These are phyloP conservation scores for Deuterostichococcus epilithicus DNA, from an alignment of 139 green algal genomes.

Conservation along the genomic window DNA sequence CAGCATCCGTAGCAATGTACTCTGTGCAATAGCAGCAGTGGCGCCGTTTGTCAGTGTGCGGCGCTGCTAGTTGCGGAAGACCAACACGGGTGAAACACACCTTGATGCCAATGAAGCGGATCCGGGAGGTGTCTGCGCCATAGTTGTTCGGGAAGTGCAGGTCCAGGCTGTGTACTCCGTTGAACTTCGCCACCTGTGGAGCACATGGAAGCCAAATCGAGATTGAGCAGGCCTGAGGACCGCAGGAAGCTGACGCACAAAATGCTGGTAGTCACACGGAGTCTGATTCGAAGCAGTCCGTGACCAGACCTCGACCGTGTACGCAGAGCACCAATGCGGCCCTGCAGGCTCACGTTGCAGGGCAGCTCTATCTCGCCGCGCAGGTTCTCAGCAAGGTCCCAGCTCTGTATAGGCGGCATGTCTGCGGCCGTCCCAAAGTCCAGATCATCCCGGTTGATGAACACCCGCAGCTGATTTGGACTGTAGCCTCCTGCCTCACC, in stretches of 20 bases:
- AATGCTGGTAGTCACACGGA: too few species aligned
- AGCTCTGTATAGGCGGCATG: conserved; percentile 71
- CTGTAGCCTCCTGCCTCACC: neutral
- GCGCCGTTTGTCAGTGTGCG: neutral
- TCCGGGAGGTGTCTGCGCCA: conserved; percentile 47
- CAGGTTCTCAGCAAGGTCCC: conserved; percentile 67
- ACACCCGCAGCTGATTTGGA: conserved; percentile 34
- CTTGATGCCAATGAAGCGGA: conserved; percentile 83
- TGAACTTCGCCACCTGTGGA: conserved; percentile 73
- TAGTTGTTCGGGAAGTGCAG: conserved; percentile 72
- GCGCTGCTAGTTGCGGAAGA: neutral
- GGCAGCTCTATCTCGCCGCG: conserved; percentile 49
- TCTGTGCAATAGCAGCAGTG: too few species aligned
- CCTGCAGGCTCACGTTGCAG: neutral
- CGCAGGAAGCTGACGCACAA: too few species aligned
- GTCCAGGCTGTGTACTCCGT: conserved; percentile 73
- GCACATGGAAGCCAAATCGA: too few species aligned
- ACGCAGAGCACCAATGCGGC: too few species aligned
- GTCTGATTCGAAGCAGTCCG: too few species aligned
- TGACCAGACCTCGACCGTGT: too few species aligned
- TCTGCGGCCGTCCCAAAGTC: conserved; percentile 64
- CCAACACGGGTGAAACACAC: conserved; percentile 68
- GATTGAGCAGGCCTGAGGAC: too few species aligned
- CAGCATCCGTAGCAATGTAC: too few species aligned
- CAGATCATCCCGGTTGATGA: conserved; percentile 79